These are phyloP conservation scores for Bruguiera hainesii DNA, from an alignment of 441 rosid genomes.

Conservation along the genomic window DNA sequence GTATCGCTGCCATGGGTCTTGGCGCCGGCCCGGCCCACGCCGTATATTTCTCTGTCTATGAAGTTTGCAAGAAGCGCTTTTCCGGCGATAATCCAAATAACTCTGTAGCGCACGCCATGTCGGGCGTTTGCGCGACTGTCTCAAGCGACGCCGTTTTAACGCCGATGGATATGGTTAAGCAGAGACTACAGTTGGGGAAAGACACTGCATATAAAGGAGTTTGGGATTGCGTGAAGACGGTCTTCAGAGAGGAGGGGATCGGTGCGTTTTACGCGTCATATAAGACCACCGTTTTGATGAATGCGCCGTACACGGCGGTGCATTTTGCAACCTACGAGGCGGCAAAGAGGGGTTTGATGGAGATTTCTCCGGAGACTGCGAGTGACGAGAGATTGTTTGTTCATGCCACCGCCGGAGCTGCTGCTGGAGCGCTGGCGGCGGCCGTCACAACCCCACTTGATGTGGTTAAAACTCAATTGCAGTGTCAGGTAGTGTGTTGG, in stretches of 20 bases:
- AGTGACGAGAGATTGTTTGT: constrained; percentile 64
- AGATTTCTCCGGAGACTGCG: constrained; percentile 60
- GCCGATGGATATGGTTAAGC: constrained; percentile 96
- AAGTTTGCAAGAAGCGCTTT: constrained; percentile 56
- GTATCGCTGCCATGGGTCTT: constrained; percentile 88
- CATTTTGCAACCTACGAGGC: constrained; percentile 85
- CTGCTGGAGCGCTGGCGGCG: constrained; percentile 76
- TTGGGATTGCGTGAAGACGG: constrained; percentile 61
- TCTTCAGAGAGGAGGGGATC: constrained; percentile 67
- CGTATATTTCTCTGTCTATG: constrained; percentile 79
- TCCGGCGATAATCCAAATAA: constrained; percentile 59
- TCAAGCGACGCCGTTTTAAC: constrained; percentile 85
- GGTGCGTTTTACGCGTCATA: constrained; percentile 86
- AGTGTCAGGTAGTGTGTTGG: constrained; percentile 65
- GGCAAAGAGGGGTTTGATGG: constrained; percentile 57
- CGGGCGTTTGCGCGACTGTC: constrained; percentile 75
- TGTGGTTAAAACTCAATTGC: constrained; percentile 90
- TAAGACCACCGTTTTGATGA: constrained; percentile 84
- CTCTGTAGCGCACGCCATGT: constrained; percentile 66
- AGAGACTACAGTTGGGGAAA: constrained; percentile 70
- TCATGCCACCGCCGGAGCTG: constrained; percentile 93
- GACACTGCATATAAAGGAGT: constrained; percentile 59
- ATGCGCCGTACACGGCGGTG: constrained; percentile 88
- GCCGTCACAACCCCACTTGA: constrained; percentile 82
- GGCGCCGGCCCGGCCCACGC: constrained; percentile 98